Evolutionary conservation across 2,329 filamentous ascomycete genomes (phyloP), one percentile per base, ranked within the genome.

Genomic region (Colletotrichum tamarilloi): DNA sequence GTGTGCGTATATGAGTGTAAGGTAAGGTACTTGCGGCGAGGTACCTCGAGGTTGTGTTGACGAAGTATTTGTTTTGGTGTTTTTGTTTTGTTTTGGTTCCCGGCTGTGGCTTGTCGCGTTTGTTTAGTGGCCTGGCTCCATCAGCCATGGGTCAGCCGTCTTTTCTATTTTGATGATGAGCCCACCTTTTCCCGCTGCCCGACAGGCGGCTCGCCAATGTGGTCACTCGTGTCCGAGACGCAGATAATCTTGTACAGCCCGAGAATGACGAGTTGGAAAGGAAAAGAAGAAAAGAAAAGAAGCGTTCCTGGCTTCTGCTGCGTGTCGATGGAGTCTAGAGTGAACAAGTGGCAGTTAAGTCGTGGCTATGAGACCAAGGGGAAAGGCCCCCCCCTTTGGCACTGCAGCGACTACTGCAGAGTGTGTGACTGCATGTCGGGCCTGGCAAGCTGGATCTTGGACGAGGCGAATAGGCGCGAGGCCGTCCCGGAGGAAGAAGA

Each of bases 81-180:
- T 65, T 57, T 65, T 65, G 70, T 73, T 73, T 65, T 73, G 71
- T 73, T 73, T 73, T 73, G 67, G 60, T 71, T 66, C 69, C 53
- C 49, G 67, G 67, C 56, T 56, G 62, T 73, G 71, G 71, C 71
- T 73, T 73, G 67, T 73, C 70, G 70, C 70, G 70, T 73, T 70
- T 73, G 70, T 65, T 73, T 65, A 73, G 67, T 53, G 71, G 71
- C 49, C 71, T 66, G 62, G 62, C 55, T 62, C 67, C 62, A 65
- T 70, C 56, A 28, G 58, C 49, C 71, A 70, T 65, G 60, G 70
- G 62, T 70, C 67, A 73, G 57, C 71, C 67, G 67, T 53, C 67
- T 49, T 66, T n/a, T 67, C 59, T 64, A 59, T 69, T 69, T 68
- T 66, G 68, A 52, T 53, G 70, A n/a, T 24, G 38, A 60, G 57